A percentile compares a stretch with the other conserved stretches of the same genome.
Conservation (phyloP, 345 rosid genomes). For the Luvunga scandens region DNA sequence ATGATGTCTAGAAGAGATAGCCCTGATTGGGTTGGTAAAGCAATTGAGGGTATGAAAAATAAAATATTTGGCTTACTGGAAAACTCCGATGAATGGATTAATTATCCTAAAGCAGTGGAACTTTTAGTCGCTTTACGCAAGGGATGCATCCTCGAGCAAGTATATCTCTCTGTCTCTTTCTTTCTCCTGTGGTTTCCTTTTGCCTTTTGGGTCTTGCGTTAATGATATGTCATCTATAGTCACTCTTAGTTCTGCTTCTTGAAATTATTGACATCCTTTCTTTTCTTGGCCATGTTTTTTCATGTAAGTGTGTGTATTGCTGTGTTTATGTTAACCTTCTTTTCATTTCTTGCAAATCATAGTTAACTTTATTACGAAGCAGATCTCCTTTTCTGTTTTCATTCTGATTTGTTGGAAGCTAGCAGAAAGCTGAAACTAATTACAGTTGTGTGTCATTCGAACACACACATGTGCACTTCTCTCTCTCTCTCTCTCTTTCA, state of each 20-base stretch:
- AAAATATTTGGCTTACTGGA: constrained; percentile 49
- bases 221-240: not conserved
- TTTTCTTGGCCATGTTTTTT: not conserved
- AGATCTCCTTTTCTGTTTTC: not conserved
- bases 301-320: not conserved
- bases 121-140: constrained; percentile 68
- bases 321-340: not conserved
- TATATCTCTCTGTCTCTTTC: constrained; percentile 23
- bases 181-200: constrained; percentile 6
- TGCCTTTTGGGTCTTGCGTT: not conserved
- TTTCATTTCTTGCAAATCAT: not conserved
- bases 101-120: constrained; percentile 51
- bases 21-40: constrained; percentile 60
- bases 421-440: not conserved
- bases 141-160: constrained; percentile 88
- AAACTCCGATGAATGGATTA: constrained; percentile 37
- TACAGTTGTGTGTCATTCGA: not conserved
- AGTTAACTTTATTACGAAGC: not conserved
- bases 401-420: not conserved
- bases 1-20: constrained; percentile 80
- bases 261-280: not conserved
- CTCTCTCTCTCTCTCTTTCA: not conserved
- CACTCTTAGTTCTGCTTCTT: not conserved
- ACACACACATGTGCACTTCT: not conserved
- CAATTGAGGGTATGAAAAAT: constrained; percentile 59